A percentile compares a stretch with the other conserved stretches of the same genome.
These are phyloP conservation scores for Astrothelium subdiscretum DNA, from an alignment of 495 filamentous ascomycete genomes.

Conservation along the genomic window DNA sequence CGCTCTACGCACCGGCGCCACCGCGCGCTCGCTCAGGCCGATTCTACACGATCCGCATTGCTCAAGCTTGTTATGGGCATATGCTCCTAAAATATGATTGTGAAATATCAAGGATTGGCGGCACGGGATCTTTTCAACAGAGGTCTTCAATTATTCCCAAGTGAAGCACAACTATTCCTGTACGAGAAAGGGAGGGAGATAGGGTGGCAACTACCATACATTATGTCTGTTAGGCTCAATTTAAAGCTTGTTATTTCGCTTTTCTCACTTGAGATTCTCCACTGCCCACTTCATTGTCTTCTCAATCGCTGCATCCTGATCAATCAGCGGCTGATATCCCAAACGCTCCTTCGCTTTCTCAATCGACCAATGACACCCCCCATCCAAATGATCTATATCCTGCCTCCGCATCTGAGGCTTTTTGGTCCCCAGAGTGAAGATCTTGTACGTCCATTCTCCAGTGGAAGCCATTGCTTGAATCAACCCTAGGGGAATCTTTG, in stretches of 20 bases:
- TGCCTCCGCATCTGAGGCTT: constrained; percentile 13
- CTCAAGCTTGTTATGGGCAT: too few relatives aligned
- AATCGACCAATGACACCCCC: constrained; percentile 17
- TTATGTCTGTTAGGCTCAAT: background rate
- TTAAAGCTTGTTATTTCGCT: background rate
- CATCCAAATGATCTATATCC: constrained; percentile 14
- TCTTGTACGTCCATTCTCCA: constrained; percentile 18
- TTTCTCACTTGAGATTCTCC: background rate
- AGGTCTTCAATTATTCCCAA: background rate
- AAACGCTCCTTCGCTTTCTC: constrained; percentile 23
- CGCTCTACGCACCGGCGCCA: too few relatives aligned
- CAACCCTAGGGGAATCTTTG: constrained; percentile 14
- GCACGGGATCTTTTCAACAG: background rate
- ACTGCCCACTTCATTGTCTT: constrained; percentile 14
- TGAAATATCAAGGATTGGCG: background rate
- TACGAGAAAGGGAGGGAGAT: background rate
- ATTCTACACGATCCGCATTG: too few relatives aligned
- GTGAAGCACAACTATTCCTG: background rate
- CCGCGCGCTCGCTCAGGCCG: too few relatives aligned
- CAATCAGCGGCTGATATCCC: constrained; percentile 21
- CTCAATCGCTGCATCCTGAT: constrained; percentile 17
- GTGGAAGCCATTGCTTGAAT: constrained; percentile 13
- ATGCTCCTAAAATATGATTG: background rate
- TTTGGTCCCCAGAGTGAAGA: constrained; percentile 17
- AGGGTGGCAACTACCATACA: background rate